Evolutionary conservation across 108 stramenopile genomes (phyloP), one percentile per base, ranked within the genome.

Genomic region (Nannochloropsis granulata): DNA sequence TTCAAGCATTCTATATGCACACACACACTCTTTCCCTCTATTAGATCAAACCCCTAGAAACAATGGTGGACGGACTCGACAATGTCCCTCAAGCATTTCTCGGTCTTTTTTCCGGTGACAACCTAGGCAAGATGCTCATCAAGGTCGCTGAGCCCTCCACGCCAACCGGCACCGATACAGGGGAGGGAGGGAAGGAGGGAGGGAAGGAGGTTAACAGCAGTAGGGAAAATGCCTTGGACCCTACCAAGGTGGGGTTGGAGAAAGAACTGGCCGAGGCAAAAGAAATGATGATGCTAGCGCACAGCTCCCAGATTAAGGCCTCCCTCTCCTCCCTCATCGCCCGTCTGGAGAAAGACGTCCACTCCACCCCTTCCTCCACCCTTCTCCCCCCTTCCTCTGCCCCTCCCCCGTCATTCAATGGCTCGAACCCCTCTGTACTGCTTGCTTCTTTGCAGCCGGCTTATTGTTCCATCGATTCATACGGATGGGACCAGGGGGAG

Each of bases 401-500:
- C 10, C 79, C 23, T 14, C 79, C 79, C 13, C 23, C 24, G 23
- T 24, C 25, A n/a, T 14, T n/a, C 23, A 24, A 24, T 21, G 13
- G 25, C 23, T 13, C 23, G 79, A 24, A 8, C 23, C 25, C 79
- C 23, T 8, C 24, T 24, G 79, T 7, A 21, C 8, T 25, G 25
- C 23, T 80, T 13, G 3, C 23, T 14, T 13, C 13, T 34, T 78
- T 24, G 83, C 23, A 24, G 79, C 71, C 81, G 43, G 85, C 83
- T 45, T 90, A 84, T 81, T 21, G 25, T 24, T 25, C 89, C 44
- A 89, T 90, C 80, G 85, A 85, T 26, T 81, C 43, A 0, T 90
- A 86, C 78, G 83, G 87, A n/a, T 90, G 90, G 90, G 90, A 90
- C 25, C 88, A 91, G 45, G 91, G 88, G 23, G 82, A 79, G 78